Evolutionary conservation across 2,329 filamentous ascomycete species (phyloP).

Genomic region (Trichoderma simmonsii): DNA sequence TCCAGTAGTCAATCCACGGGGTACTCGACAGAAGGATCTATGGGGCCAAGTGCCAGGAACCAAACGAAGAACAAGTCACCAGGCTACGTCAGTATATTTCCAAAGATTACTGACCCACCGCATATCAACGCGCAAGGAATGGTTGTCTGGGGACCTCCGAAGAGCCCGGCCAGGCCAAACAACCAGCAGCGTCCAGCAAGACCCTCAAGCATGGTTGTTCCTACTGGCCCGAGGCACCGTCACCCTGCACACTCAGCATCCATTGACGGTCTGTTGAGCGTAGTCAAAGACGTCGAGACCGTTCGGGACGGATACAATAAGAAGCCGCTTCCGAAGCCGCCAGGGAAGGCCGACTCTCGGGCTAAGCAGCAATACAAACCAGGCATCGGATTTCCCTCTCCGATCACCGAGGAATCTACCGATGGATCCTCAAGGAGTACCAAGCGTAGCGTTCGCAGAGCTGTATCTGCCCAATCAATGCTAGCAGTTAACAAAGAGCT

Average conservation of each 20-base stretch:
- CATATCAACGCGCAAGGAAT: slow-evolving; percentile 2
- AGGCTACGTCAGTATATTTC: slow-evolving; percentile 26
- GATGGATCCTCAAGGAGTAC: background rate
- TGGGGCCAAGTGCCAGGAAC: slow-evolving; percentile 19
- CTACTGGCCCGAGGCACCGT: slow-evolving; percentile 15
- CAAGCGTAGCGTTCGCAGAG: background rate
- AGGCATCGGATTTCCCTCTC: background rate
- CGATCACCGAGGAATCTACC: slow-evolving; percentile 10
- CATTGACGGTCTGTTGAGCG: slow-evolving; percentile 25
- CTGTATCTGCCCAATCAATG: slow-evolving; percentile 24
- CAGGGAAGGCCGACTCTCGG: background rate
- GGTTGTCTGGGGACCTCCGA: background rate
- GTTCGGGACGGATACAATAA: slow-evolving; percentile 3
- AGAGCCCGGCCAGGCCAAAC: background rate
- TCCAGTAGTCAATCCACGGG: background rate
- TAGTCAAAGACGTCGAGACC: slow-evolving; percentile 2
- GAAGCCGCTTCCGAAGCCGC: slow-evolving; percentile 10
- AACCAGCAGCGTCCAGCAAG: background rate
- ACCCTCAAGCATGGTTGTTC: slow-evolving; percentile 28
- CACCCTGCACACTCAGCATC: slow-evolving; percentile 19
- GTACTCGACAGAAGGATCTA: background rate
- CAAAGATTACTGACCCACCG: slow-evolving; percentile 25
- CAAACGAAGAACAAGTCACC: slow-evolving; percentile 21
- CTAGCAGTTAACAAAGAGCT: slow-evolving; percentile 13
- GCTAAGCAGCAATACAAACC: background rate